Evolutionary conservation across 192 early-diverging fungal species (phyloP).

Genomic region (Geranomyces variabilis): DNA sequence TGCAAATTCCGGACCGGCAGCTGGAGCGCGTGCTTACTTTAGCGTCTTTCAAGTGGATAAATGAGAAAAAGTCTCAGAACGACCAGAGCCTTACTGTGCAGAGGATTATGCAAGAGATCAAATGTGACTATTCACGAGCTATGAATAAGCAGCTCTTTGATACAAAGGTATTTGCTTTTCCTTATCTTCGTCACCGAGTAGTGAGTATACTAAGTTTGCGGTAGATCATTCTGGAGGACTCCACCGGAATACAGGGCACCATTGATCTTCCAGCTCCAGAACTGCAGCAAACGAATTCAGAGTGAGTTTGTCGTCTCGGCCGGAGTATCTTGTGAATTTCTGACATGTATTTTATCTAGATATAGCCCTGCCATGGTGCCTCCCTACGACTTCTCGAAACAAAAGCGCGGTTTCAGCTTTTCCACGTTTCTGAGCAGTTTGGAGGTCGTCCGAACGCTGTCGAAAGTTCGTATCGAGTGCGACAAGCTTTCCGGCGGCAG

Average conservation of each 20-base stretch:
- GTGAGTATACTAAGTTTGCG: no score
- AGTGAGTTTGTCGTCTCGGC: not conserved
- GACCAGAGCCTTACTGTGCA: constrained; percentile 4
- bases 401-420: constrained; percentile 49
- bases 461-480: constrained; percentile 57
- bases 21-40: constrained; percentile 33
- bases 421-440: constrained; percentile 57
- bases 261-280: not conserved
- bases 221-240: not conserved
- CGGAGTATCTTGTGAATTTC: no score
- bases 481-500: constrained; percentile 48
- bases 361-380: constrained; percentile 29
- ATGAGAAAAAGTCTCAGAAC: constrained; percentile 23
- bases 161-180: constrained; percentile 51
- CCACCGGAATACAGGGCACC: not conserved
- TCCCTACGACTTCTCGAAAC: constrained; percentile 47
- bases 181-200: no score
- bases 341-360: not conserved
- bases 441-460: constrained; percentile 56
- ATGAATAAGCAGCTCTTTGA: constrained; percentile 59
- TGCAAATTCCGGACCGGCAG: constrained; percentile 31
- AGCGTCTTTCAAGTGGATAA: constrained; percentile 25
- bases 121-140: constrained; percentile 49
- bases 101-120: constrained; percentile 45
- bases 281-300: not conserved